Conservation (phyloP, 768 basidiomycete genomes). For the Panellus pusillus region DNA sequence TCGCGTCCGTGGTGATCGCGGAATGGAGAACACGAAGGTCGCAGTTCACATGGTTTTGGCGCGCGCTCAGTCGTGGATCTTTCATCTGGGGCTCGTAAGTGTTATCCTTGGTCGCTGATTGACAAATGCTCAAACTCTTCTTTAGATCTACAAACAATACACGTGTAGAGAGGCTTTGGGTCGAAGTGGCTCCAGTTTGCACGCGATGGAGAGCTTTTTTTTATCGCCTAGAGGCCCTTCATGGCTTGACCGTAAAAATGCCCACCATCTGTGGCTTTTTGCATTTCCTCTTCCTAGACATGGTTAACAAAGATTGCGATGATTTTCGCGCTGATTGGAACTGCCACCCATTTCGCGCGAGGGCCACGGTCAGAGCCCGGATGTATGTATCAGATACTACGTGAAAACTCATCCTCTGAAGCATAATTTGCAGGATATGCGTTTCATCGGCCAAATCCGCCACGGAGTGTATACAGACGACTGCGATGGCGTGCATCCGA, state of each 20-base stretch:
- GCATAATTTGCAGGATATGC: conserved; percentile 1
- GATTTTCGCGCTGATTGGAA: conserved; percentile 31
- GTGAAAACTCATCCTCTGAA: not conserved
- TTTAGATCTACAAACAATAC: conserved; percentile 16
- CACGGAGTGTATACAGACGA: conserved; percentile 11
- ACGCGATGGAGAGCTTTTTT: conserved; percentile 3
- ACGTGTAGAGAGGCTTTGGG: conserved; percentile 2
- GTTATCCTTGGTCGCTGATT: conserved; percentile 32
- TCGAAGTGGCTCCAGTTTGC: conserved; percentile 7
- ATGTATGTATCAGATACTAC: not conserved
- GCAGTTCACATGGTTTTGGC: conserved; percentile 27
- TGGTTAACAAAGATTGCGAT: conserved; percentile 1
- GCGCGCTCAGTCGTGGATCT: conserved; percentile 15
- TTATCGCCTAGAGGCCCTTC: not conserved
- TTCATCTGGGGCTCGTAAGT: conserved; percentile 17
- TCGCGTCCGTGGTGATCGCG: conserved; percentile 24
- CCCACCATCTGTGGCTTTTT: conserved; percentile 4
- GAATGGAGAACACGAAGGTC: conserved; percentile 28
- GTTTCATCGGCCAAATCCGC: conserved; percentile 1
- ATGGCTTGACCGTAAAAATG: not conserved
- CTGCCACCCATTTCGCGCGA: conserved; percentile 25
- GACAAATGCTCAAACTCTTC: no score
- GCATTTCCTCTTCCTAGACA: not conserved
- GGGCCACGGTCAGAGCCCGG: conserved; percentile 11
- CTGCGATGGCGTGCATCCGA: conserved; percentile 7